Evolutionary conservation across 371 early-diverging fungal genomes (phyloP).

Genomic region (Conidiobolus incongruus): DNA sequence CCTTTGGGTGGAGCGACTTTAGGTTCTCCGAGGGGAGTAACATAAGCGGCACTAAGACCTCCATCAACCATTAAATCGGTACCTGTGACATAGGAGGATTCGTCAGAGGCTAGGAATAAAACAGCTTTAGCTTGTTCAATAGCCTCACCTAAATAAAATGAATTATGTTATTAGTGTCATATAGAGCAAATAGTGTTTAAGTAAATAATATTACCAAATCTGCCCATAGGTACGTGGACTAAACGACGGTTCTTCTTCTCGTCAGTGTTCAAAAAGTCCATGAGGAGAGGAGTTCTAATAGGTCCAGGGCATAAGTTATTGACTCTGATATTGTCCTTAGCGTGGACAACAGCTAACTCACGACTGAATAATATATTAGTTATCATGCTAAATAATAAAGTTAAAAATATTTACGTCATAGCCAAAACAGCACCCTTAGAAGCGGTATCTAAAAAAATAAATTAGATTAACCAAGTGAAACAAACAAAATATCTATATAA

Average conservation of each 20-base stretch:
- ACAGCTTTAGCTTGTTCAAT: slow-evolving; percentile 73
- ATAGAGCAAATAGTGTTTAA: too few species aligned
- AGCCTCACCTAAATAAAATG: slow-evolving; percentile 51
- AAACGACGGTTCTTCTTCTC: slow-evolving; percentile 66
- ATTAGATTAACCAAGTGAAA: background rate
- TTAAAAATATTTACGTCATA: slow-evolving; percentile 29
- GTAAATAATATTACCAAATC: slow-evolving; percentile 35
- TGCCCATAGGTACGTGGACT: slow-evolving; percentile 68
- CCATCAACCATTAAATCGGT: slow-evolving; percentile 73
- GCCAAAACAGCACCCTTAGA: slow-evolving; percentile 76
- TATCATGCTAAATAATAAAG: background rate
- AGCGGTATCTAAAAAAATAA: slow-evolving; percentile 34
- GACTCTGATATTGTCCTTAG: slow-evolving; percentile 72
- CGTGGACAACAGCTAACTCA: slow-evolving; percentile 68
- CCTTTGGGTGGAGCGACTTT: slow-evolving; percentile 17
- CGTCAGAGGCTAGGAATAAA: slow-evolving; percentile 63
- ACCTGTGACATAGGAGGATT: slow-evolving; percentile 60
- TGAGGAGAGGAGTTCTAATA: slow-evolving; percentile 54
- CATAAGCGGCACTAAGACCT: slow-evolving; percentile 57
- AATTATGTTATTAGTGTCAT: slow-evolving; percentile 3
- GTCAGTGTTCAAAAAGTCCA: slow-evolving; percentile 67
- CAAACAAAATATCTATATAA: background rate
- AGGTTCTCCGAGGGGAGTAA: slow-evolving; percentile 27
- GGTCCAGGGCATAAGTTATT: slow-evolving; percentile 78
- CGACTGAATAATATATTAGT: slow-evolving; percentile 16